Base-by-base conservation (phyloP, 441 rosid genomes). In the Aquilaria agallochum region DNA sequence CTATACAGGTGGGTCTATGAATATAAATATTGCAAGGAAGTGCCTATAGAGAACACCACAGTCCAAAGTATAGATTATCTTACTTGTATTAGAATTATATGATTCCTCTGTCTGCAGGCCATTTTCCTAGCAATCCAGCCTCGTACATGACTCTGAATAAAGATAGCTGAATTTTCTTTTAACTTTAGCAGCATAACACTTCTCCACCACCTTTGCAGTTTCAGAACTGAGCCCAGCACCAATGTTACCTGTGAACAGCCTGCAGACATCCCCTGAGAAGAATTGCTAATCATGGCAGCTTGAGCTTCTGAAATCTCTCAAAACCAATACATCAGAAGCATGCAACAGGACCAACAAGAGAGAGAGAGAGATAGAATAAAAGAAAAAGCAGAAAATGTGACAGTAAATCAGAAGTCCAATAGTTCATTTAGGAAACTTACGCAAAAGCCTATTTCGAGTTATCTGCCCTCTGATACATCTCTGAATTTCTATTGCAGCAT, bases 131-230 rank as follows among this genome's bases (percentile, higher is more conserved):
- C 80, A 73, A 80, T 50, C 79, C 91, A 80, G 20, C 86, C 83
- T 69, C 92, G 84, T 59, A 82, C 59, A 70, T 74, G 73, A 45
- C 78, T 74, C 66, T 91, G 99, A 69, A 94, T 79, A 52, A 74
- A 9, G 57, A 77, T 74, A 48, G 84, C 86, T 63, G 95, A 77
- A 53, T 62, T 74, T 61, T 59, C 70, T 74, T 78, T 83, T 66
- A 64, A 58, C 66, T 83, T 87, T 55, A 58, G 80, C 64, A 76
- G 63, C 52, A 76, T 49, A 62, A 79, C 60, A 60, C 56, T 62
- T 73, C 85, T 91, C 99, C 97, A 94, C 95, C 95, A 87, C 72
- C 90, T 80, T 70, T 94, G 97, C 73, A 91, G 69, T 82, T 80
- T 82, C 56, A 77, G 20, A 59, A 75, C 67, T 20, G 88, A 78